Evolutionary conservation across 306 rosid genomes (phyloP).

Genomic region (Rosa multiflora): DNA sequence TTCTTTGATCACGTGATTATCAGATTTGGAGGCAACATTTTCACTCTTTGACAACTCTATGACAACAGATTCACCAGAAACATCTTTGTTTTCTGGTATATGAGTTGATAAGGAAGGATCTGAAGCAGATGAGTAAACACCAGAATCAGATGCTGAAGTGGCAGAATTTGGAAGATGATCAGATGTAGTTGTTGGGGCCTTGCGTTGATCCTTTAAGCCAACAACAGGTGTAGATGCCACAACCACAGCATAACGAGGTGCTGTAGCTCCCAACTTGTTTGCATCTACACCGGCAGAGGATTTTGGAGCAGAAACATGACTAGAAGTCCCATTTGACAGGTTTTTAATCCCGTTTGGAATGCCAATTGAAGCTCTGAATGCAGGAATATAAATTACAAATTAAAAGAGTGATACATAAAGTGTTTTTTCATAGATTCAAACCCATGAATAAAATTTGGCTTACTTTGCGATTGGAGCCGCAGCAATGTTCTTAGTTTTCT

Average conservation of each 20-base stretch:
- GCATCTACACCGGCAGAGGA: constrained; percentile 27
- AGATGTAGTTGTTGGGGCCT: constrained; percentile 33
- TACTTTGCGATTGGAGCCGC: constrained; percentile 49
- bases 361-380: constrained; percentile 46
- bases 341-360: constrained; percentile 40
- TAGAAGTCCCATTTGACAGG: constrained; percentile 52
- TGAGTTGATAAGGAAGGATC: constrained; percentile 51
- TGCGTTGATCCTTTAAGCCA: constrained; percentile 36
- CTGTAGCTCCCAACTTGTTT: constrained; percentile 35
- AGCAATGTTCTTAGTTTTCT: constrained; percentile 41
- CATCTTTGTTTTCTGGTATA: constrained; percentile 31
- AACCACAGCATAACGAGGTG: constrained; percentile 37
- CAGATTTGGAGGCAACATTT: constrained; percentile 23
- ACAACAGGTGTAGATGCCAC: constrained; percentile 30
- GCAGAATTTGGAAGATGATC: constrained; percentile 37
- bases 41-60: constrained; percentile 41
- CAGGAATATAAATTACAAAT: not conserved
- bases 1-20: constrained; percentile 21
- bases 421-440: constrained; percentile 2
- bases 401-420: not conserved
- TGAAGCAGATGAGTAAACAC: constrained; percentile 34
- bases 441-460: not conserved
- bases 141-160: constrained; percentile 25
- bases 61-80: constrained; percentile 27
- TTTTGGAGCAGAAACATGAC: constrained; percentile 34